phyloP scores from a whole-genome alignment of 164 flowering plant genomes.

The Litsea cubeba region DNA sequence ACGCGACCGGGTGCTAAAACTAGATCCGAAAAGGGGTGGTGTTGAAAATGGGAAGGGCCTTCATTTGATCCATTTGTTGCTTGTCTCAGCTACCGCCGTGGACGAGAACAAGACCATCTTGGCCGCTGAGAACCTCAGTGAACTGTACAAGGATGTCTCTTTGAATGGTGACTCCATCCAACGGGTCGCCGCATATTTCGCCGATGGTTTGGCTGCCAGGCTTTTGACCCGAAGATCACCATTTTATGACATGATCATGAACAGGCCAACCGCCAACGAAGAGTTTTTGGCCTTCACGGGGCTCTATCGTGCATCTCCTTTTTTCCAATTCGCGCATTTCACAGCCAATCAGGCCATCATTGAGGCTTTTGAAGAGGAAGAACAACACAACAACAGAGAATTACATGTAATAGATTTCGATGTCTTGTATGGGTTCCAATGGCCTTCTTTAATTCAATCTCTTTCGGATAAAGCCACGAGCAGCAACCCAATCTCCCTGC shows the following conservation, averaged over 20 bases:
- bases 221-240: conserved; percentile 55
- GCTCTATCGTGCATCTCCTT: conserved; percentile 60
- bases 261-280: conserved; percentile 45
- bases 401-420: conserved; percentile 68
- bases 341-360: conserved; percentile 73
- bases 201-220: conserved; percentile 54
- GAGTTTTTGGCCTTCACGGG: conserved; percentile 50
- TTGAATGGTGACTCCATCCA: conserved; percentile 57
- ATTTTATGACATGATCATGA: conserved; percentile 51
- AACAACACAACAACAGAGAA: conserved; percentile 27
- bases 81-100: conserved; percentile 47
- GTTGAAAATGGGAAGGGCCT: conserved; percentile 47
- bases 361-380: conserved; percentile 59
- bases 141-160: conserved; percentile 43
- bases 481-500: conserved; percentile 29
- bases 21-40: conserved; percentile 24
- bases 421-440: conserved; percentile 66
- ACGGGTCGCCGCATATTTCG: conserved; percentile 64
- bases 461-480: conserved; percentile 56
- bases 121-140: conserved; percentile 37
- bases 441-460: conserved; percentile 82
- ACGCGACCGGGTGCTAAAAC: conserved; percentile 50
- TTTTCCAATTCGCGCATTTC: conserved; percentile 74
- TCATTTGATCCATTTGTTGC: conserved; percentile 56
- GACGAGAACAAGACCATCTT: conserved; percentile 32